Base-by-base conservation (phyloP, 2,329 filamentous ascomycete species). In the Aspergillus bombycis region DNA sequence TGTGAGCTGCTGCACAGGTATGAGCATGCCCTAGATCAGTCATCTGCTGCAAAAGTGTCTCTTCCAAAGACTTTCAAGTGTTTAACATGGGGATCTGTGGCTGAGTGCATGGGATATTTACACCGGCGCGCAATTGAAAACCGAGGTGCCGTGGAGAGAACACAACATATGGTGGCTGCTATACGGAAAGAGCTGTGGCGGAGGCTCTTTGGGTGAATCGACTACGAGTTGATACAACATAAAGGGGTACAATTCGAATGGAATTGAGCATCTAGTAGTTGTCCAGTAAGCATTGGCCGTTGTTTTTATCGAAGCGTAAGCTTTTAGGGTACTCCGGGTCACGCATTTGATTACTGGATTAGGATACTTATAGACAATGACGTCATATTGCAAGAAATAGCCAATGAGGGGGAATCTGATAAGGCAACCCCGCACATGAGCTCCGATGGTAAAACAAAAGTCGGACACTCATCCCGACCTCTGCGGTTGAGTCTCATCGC, bases 51-150 rank as follows among this genome's bases (percentile, higher is more conserved):
- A 61, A 45, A 65, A 30, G 60, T 62, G 62, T 60, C 58, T 1
- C 48, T 61, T 21, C 81, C 81, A 23, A 79, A 76, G 62, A 82
- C 83, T 7, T 84, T 82, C 72, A 86, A 87, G 74, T 83, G 79
- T 66, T 80, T 84, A 67, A 79, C 82, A 3, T 87, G 84, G 84
- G 85, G 84, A 0, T 81, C 78, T 0, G 81, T 84, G 64, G 76
- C 75, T 11, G 82, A 87, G 70, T 86, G 84, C 64, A 74, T 87
- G 70, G 83, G 84, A 65, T 86, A 85, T 61, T 66, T 77, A 34
- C 78, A 90, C 28, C 79, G 89, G 43, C 82, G 89, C 30, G 88
- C 88, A 30, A 83, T 91, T 61, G 90, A 92, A 80, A 92, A 92
- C 80, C 85, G 85, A 66, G 89, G 91, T 67, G 89, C 90, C 4